Evolutionary conservation across 139 green algal genomes (phyloP).

Genomic region (Nannochloris sp.): DNA sequence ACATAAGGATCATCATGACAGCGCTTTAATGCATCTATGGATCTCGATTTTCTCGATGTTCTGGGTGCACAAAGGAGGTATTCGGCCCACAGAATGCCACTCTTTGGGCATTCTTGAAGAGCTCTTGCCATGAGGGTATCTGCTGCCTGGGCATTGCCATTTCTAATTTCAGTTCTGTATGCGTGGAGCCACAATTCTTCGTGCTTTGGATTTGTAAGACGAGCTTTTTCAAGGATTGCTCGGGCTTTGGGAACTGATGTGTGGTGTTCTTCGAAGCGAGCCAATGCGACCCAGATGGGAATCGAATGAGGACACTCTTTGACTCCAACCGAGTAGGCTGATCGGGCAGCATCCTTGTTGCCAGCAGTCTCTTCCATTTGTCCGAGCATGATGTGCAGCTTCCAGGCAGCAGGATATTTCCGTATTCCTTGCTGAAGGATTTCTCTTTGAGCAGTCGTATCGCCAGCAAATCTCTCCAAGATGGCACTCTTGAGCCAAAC

Average conservation of each 20-base stretch:
- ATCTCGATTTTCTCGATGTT: constrained; percentile 62
- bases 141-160: constrained; percentile 60
- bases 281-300: constrained; percentile 60
- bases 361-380: constrained; percentile 78
- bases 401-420: constrained; percentile 72
- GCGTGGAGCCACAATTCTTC: constrained; percentile 79
- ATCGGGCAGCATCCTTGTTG: constrained; percentile 23
- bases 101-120: constrained; percentile 84
- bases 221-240: constrained; percentile 51
- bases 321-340: constrained; percentile 34
- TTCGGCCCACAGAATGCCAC: constrained; percentile 81
- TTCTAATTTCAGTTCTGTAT: constrained; percentile 73
- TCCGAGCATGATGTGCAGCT: constrained; percentile 91
- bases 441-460: constrained; percentile 41
- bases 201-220: constrained; percentile 72
- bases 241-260: constrained; percentile 46
- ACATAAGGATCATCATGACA: constrained; percentile 81
- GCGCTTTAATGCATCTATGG: constrained; percentile 86
- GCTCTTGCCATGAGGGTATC: constrained; percentile 84
- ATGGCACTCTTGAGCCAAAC: constrained; percentile 98
- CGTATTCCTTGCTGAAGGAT: constrained; percentile 54
- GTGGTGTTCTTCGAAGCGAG: constrained; percentile 67
- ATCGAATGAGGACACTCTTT: constrained; percentile 51
- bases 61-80: constrained; percentile 74
- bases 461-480: constrained; percentile 80